phyloP scores from a whole-genome alignment of 2,329 filamentous ascomycete genomes.

The Colletotrichum sansevieriae region DNA sequence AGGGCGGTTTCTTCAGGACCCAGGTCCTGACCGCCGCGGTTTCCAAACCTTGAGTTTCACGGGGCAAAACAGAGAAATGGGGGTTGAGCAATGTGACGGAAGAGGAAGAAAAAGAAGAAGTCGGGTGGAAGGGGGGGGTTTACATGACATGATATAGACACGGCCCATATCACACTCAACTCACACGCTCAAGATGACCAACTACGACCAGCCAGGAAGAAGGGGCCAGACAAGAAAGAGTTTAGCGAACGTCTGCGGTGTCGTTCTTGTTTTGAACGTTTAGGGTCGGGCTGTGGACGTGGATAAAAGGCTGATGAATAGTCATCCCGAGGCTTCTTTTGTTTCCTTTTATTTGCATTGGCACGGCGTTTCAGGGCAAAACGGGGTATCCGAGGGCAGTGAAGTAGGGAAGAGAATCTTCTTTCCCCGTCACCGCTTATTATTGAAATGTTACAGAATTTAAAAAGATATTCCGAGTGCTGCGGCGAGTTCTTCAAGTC shows the following conservation, averaged over 20 bases:
- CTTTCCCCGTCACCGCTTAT: too few species aligned
- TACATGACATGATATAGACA: slow-evolving; percentile 14
- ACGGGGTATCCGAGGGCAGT: not conserved
- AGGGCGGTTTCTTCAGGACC: slow-evolving; percentile 98
- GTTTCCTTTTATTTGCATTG: slow-evolving; percentile 38
- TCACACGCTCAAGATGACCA: not conserved
- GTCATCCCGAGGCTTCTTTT: slow-evolving; percentile 23
- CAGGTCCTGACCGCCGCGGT: slow-evolving; percentile 86
- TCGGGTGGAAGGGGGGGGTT: not conserved
- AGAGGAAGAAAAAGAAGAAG: slow-evolving; percentile 1
- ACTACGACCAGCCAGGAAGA: not conserved
- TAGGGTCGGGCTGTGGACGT: not conserved
- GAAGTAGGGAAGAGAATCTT: too few species aligned
- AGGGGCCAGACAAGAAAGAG: not conserved
- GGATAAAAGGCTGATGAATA: slow-evolving; percentile 3
- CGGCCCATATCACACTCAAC: not conserved
- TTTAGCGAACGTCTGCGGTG: too few species aligned
- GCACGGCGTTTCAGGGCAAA: slow-evolving; percentile 43
- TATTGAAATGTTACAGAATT: too few species aligned
- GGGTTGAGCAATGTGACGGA: not conserved
- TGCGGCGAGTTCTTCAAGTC: too few species aligned
- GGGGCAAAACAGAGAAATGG: not conserved
- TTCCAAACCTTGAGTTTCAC: slow-evolving; percentile 55
- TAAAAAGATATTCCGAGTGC: too few species aligned
- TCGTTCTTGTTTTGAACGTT: too few species aligned